Conservation (phyloP, 73 alveolate genomes). For the Effrenium voratum region DNA sequence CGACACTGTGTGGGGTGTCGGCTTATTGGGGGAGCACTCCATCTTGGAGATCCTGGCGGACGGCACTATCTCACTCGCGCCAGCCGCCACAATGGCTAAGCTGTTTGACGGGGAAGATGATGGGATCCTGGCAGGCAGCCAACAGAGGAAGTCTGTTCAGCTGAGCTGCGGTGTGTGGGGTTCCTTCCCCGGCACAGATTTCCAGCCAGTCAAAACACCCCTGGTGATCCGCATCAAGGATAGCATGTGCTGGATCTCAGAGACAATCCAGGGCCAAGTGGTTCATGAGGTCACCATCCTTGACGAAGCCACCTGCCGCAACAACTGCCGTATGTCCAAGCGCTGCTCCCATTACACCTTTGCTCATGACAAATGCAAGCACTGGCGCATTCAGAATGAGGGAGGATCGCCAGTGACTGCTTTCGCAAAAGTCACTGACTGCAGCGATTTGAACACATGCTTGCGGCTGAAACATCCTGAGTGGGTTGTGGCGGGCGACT, state of each 20-base stretch:
- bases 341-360: slow-evolving; percentile 57
- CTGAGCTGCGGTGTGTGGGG: slow-evolving; percentile 58
- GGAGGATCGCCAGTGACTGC: slow-evolving; percentile 49
- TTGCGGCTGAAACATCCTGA: slow-evolving; percentile 52
- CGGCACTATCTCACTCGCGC: slow-evolving; percentile 48
- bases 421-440: slow-evolving; percentile 67
- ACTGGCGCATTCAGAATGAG: slow-evolving; percentile 62
- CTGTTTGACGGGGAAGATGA: no score
- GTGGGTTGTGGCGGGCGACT: slow-evolving; percentile 66
- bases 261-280: slow-evolving; percentile 51
- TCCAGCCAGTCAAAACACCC: background rate
- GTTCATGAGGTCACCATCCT: background rate
- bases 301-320: slow-evolving; percentile 31
- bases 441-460: slow-evolving; percentile 68
- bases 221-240: slow-evolving; percentile 56
- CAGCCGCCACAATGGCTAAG: slow-evolving; percentile 8
- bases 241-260: slow-evolving; percentile 83
- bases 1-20: slow-evolving; percentile 70
- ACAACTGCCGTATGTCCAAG: slow-evolving; percentile 67
- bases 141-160: slow-evolving; percentile 20
- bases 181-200: slow-evolving; percentile 41
- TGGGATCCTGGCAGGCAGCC: slow-evolving; percentile 31
- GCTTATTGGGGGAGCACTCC: background rate
- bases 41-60: slow-evolving; percentile 34
- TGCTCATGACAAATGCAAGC: slow-evolving; percentile 71